These are phyloP conservation scores for Candida silvatica DNA, from an alignment of 805 yeast species.

Conservation along the genomic window DNA sequence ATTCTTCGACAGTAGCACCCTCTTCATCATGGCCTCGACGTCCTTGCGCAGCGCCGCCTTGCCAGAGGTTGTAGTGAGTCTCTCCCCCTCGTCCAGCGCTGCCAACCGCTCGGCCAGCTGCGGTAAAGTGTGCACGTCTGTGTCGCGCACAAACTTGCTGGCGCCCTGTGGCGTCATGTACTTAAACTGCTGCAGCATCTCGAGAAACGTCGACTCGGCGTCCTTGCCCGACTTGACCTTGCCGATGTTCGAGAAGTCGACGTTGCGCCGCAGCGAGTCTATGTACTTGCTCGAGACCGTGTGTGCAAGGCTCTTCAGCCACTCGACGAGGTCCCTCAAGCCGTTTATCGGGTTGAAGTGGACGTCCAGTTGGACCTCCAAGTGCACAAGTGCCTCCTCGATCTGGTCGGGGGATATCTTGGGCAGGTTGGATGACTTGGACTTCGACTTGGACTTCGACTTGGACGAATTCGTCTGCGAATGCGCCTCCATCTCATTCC, in stretches of 20 bases:
- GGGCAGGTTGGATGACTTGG: no score
- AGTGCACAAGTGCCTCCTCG: constrained; percentile 31
- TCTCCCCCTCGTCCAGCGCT: constrained; percentile 7
- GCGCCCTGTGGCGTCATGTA: constrained; percentile 47
- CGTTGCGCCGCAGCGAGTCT: constrained; percentile 48
- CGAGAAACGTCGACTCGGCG: constrained; percentile 34
- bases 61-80: no score
- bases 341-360: constrained; percentile 44
- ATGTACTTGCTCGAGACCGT: constrained; percentile 43
- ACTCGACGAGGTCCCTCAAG: constrained; percentile 35
- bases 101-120: constrained; percentile 4
- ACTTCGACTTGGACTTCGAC: no score
- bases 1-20: constrained; percentile 39
- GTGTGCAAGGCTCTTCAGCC: constrained; percentile 51
- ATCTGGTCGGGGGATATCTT: constrained; percentile 23
- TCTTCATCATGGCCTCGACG: constrained; percentile 38
- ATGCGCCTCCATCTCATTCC: constrained; percentile 4
- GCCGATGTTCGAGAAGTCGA: constrained; percentile 47
- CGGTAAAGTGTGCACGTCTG: constrained; percentile 4
- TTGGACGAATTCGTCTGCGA: constrained; percentile 1
- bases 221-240: constrained; percentile 46
- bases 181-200: constrained; percentile 48
- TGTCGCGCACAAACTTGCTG: constrained; percentile 30
- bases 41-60: constrained; percentile 33
- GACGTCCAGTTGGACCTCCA: constrained; percentile 38